These are phyloP conservation scores for Leccinum imitatum DNA, from an alignment of 768 basidiomycete genomes.

Conservation along the genomic window DNA sequence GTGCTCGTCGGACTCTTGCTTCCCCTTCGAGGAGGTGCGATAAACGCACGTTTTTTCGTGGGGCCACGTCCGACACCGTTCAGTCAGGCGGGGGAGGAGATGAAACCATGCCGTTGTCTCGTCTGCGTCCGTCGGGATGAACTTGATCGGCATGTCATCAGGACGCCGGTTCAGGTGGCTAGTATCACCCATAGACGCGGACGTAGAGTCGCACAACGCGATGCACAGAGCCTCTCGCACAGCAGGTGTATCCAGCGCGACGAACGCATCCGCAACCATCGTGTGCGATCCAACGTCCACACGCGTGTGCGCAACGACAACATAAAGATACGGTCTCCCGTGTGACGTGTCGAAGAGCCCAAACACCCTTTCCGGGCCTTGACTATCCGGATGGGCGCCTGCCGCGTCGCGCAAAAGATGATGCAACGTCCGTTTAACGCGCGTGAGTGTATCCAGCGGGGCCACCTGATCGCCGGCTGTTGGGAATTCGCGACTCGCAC, in stretches of 20 bases:
- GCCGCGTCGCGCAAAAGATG: conserved; percentile 22
- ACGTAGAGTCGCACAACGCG: background rate
- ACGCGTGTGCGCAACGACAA: conserved; percentile 46
- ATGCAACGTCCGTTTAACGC: conserved; percentile 34
- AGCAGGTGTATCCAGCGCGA: conserved; percentile 35
- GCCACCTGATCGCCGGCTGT: too few relatives aligned
- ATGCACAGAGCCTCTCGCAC: background rate
- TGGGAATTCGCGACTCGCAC: too few relatives aligned
- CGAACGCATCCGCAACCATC: conserved; percentile 47
- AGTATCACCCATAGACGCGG: too few relatives aligned
- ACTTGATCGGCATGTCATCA: conserved; percentile 7
- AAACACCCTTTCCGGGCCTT: conserved; percentile 14
- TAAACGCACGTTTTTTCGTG: conserved; percentile 43
- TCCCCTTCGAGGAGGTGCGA: conserved; percentile 24
- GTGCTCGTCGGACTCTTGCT: conserved; percentile 10
- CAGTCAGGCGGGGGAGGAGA: conserved; percentile 49
- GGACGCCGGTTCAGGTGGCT: background rate
- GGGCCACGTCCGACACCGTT: conserved; percentile 54
- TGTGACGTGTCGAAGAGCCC: conserved; percentile 16
- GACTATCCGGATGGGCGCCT: conserved; percentile 5
- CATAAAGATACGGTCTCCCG: conserved; percentile 33
- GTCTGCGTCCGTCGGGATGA: conserved; percentile 13
- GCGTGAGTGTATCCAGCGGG: conserved; percentile 20
- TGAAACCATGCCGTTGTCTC: conserved; percentile 44
- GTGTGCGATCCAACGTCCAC: conserved; percentile 45